A percentile compares a stretch with the other conserved stretches of the same genome.
phyloP scores from a whole-genome alignment of 208 protist species.

The Leishmania amazonensis region DNA sequence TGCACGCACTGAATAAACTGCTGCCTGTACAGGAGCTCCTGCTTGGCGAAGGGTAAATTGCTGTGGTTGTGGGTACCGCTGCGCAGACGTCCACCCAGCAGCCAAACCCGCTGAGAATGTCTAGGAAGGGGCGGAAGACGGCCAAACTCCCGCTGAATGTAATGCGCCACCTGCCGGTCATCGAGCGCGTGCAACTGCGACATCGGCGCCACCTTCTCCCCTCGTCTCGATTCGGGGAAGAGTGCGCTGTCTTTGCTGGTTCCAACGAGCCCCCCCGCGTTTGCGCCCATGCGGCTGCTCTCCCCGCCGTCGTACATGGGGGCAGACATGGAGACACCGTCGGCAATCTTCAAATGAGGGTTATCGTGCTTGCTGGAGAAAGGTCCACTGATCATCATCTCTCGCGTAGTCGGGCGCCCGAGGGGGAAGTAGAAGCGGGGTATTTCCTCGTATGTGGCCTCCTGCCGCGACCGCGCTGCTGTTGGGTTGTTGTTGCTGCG shows the following conservation, averaged over 20 bases:
- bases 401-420: slow-evolving; percentile 42
- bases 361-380: slow-evolving; percentile 59
- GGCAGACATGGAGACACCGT: slow-evolving; percentile 49
- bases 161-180: slow-evolving; percentile 55
- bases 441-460: slow-evolving; percentile 69
- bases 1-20: slow-evolving; percentile 68
- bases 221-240: slow-evolving; percentile 9
- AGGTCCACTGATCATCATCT: slow-evolving; percentile 54
- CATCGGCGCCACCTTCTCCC: slow-evolving; percentile 40
- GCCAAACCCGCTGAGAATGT: slow-evolving; percentile 39
- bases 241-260: slow-evolving; percentile 15
- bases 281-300: slow-evolving; percentile 14
- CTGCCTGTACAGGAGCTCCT: slow-evolving; percentile 62
- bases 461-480: background rate
- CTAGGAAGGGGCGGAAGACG: slow-evolving; percentile 55
- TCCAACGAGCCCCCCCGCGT: slow-evolving; percentile 13
- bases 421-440: slow-evolving; percentile 89
- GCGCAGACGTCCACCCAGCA: slow-evolving; percentile 38
- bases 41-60: slow-evolving; percentile 44
- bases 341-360: slow-evolving; percentile 66
- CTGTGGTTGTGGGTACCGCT: slow-evolving; percentile 14
- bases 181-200: slow-evolving; percentile 59
- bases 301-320: slow-evolving; percentile 42
- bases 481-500: slow-evolving; percentile 13
- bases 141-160: slow-evolving; percentile 77